Conservation (phyloP, 495 filamentous ascomycete genomes). For the Amorphotheca resinae region DNA sequence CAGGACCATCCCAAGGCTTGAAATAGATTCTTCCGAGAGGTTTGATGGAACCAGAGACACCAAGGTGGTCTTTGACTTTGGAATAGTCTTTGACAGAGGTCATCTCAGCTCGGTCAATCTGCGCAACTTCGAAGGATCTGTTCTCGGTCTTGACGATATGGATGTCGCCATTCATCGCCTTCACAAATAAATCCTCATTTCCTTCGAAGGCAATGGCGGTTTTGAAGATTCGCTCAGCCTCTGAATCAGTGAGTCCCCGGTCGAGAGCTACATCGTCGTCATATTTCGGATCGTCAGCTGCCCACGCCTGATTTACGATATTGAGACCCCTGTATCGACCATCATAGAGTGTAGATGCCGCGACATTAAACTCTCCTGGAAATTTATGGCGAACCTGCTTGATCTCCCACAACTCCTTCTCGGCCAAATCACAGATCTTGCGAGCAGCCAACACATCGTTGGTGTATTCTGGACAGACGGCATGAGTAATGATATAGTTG, state of each 20-base stretch:
- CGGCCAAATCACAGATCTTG: conserved; percentile 52
- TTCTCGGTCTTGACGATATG: conserved; percentile 3
- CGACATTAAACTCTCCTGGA: conserved; percentile 57
- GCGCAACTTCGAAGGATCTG: conserved; percentile 13
- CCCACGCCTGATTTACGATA: conserved; percentile 19
- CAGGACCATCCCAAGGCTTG: conserved; percentile 24
- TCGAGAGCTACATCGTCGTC: conserved; percentile 11
- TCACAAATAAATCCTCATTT: conserved; percentile 19
- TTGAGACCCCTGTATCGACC: conserved; percentile 20
- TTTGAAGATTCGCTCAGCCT: conserved; percentile 26
- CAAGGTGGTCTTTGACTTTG: conserved; percentile 7
- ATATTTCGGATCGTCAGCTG: conserved; percentile 5
- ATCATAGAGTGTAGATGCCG: conserved; percentile 25
- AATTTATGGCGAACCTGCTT: conserved; percentile 31
- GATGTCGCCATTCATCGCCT: conserved; percentile 3
- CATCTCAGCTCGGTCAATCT: conserved; percentile 8
- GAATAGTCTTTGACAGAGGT: conserved; percentile 7
- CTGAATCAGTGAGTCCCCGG: conserved; percentile 1
- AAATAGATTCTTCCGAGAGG: conserved; percentile 28
- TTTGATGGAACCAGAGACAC: conserved; percentile 19
- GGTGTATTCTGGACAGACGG: conserved; percentile 72
- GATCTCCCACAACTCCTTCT: conserved; percentile 51
- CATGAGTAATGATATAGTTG: conserved; percentile 72
- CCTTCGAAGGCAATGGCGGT: conserved; percentile 26
- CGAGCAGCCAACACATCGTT: conserved; percentile 54